phyloP scores from a whole-genome alignment of 2,329 filamentous ascomycete species.

The Ramularia endophylla region DNA sequence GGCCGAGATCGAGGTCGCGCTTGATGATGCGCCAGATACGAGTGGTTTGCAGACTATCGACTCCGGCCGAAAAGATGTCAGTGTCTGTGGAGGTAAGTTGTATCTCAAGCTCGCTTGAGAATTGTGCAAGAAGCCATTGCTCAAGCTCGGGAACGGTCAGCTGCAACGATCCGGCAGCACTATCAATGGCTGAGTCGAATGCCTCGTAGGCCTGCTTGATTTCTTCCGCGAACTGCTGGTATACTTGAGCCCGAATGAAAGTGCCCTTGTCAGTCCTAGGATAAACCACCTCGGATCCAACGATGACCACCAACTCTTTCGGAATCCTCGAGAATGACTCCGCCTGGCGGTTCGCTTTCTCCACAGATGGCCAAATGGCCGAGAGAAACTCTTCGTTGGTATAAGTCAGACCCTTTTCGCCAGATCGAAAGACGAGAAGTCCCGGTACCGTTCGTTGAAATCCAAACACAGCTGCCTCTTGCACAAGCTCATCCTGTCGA shows the following conservation, averaged over 20 bases:
- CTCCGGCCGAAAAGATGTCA: slow-evolving; percentile 31
- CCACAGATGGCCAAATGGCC: slow-evolving; percentile 45
- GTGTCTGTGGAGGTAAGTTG: slow-evolving; percentile 20
- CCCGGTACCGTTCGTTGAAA: slow-evolving; percentile 49
- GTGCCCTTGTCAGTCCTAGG: slow-evolving; percentile 53
- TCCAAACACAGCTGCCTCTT: slow-evolving; percentile 55
- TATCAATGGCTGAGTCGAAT: slow-evolving; percentile 12
- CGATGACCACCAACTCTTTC: slow-evolving; percentile 47
- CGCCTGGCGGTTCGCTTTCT: slow-evolving; percentile 45
- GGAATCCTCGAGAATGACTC: slow-evolving; percentile 51
- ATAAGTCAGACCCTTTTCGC: slow-evolving; percentile 39
- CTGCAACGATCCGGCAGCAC: slow-evolving; percentile 13
- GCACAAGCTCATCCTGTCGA: slow-evolving; percentile 46
- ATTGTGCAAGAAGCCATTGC: slow-evolving; percentile 23
- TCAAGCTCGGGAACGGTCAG: slow-evolving; percentile 31
- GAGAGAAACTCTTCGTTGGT: slow-evolving; percentile 43
- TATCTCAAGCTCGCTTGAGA: slow-evolving; percentile 29
- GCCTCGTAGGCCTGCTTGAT: slow-evolving; percentile 44
- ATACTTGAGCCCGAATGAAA: slow-evolving; percentile 48
- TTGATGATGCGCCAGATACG: slow-evolving; percentile 24
- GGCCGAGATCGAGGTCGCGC: slow-evolving; percentile 13
- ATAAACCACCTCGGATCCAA: slow-evolving; percentile 42
- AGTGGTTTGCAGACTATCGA: slow-evolving; percentile 31
- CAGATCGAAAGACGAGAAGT: slow-evolving; percentile 46
- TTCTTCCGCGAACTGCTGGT: slow-evolving; percentile 42